These are phyloP conservation scores for Aspergillus chevalieri DNA, from an alignment of 2,329 filamentous ascomycete species.

Conservation along the genomic window DNA sequence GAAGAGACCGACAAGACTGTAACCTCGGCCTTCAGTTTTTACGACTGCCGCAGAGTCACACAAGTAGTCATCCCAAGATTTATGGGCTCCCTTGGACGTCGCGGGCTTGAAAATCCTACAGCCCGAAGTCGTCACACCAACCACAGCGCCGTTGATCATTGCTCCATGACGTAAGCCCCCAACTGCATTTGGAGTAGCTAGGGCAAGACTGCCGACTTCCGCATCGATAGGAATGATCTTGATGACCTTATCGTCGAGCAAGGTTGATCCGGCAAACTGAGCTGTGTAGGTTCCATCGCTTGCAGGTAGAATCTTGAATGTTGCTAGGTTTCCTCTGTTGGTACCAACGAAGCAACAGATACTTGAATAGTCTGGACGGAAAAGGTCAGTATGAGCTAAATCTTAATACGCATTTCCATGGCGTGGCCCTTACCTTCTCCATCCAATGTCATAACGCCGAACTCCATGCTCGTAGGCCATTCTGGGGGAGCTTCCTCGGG, in stretches of 20 bases:
- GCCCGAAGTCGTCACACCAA: slow-evolving; percentile 68
- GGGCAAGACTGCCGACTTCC: slow-evolving; percentile 68
- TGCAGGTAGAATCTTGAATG: slow-evolving; percentile 82
- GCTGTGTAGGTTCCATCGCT: slow-evolving; percentile 63
- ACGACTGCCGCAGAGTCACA: slow-evolving; percentile 77
- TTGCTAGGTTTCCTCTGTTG: slow-evolving; percentile 72
- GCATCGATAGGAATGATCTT: slow-evolving; percentile 73
- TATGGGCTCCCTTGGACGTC: slow-evolving; percentile 81
- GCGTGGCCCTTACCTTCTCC: slow-evolving; percentile 57
- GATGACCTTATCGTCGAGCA: slow-evolving; percentile 64
- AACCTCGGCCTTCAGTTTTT: slow-evolving; percentile 66
- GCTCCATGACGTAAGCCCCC: slow-evolving; percentile 68
- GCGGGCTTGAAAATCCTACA: slow-evolving; percentile 85
- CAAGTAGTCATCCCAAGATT: slow-evolving; percentile 74
- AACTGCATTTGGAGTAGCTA: slow-evolving; percentile 68
- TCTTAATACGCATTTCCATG: background rate
- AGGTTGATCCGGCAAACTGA: slow-evolving; percentile 61
- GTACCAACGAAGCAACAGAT: slow-evolving; percentile 91
- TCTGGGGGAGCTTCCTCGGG: slow-evolving; percentile 52
- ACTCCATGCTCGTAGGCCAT: slow-evolving; percentile 77
- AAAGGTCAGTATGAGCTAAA: slow-evolving; percentile 17
- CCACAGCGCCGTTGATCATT: slow-evolving; percentile 71
- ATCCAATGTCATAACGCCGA: slow-evolving; percentile 87
- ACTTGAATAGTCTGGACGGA: slow-evolving; percentile 67
- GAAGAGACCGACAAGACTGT: slow-evolving; percentile 76